These are phyloP conservation scores for Staphylotrichum longicolle DNA, from an alignment of 495 filamentous ascomycete species.

Conservation along the genomic window DNA sequence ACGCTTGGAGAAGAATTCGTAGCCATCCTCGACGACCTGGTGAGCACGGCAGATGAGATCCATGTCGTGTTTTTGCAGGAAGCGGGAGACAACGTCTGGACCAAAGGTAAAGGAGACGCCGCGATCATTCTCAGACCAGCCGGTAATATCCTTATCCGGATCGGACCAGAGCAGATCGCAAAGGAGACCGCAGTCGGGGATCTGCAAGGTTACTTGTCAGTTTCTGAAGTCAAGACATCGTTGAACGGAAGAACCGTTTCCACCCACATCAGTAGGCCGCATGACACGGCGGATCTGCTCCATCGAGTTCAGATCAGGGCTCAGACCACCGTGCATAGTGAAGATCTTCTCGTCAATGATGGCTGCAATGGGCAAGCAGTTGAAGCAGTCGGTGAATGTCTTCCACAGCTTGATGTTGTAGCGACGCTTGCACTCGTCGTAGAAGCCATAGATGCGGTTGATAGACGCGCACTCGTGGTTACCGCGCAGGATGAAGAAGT, in stretches of 20 bases:
- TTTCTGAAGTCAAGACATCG: constrained; percentile 1
- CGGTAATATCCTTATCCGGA: constrained; percentile 99
- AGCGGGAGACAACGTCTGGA: constrained; percentile 96
- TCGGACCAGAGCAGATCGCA: constrained; percentile 99
- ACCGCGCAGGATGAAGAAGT: constrained; percentile 97
- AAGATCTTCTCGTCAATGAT: constrained; percentile 99
- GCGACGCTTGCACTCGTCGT: constrained; percentile 98
- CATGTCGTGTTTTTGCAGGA: constrained; percentile 99
- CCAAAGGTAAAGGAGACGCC: constrained; percentile 99
- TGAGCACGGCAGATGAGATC: constrained; percentile 98
- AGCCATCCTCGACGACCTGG: constrained; percentile 98
- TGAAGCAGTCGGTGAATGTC: constrained; percentile 99
- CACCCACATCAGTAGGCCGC: constrained; percentile 91
- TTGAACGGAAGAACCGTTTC: not conserved
- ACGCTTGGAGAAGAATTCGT: constrained; percentile 99
- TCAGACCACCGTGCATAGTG: constrained; percentile 98
- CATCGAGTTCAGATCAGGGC: constrained; percentile 98
- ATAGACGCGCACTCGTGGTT: constrained; percentile 99
- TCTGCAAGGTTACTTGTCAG: constrained; percentile 56
- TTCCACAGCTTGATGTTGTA: constrained; percentile 99
- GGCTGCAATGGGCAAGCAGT: constrained; percentile 98
- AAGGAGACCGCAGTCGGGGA: constrained; percentile 94
- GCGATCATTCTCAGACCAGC: constrained; percentile 98
- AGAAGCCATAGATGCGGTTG: constrained; percentile 99
- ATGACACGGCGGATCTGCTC: constrained; percentile 99